Conservation (phyloP, 2,329 filamentous ascomycete genomes). For the Diatrype stigma region DNA sequence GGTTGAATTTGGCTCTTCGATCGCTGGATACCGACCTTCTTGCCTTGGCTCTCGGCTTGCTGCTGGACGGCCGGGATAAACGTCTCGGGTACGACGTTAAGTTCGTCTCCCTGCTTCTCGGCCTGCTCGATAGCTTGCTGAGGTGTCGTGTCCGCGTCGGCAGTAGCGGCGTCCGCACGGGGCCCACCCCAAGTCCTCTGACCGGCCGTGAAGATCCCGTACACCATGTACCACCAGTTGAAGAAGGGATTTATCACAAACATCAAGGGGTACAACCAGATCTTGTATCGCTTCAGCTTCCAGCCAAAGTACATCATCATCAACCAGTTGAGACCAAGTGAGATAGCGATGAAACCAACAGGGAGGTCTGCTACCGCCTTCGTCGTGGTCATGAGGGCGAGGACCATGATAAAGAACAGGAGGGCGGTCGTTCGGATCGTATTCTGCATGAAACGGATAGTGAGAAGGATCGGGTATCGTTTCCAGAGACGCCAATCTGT, state of each 20-base stretch:
- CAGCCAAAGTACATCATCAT: constrained; percentile 95
- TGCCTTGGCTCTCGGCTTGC: constrained; percentile 22
- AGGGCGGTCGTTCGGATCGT: constrained; percentile 92
- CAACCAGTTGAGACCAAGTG: constrained; percentile 86
- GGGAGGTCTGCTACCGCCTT: constrained; percentile 76
- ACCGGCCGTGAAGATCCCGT: constrained; percentile 90
- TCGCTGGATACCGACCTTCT: constrained; percentile 37
- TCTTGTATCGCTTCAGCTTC: constrained; percentile 84
- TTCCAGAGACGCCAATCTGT: constrained; percentile 91
- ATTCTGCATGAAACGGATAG: constrained; percentile 92
- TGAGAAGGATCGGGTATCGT: constrained; percentile 78
- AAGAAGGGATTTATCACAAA: constrained; percentile 94
- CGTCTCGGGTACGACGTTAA: constrained; percentile 84
- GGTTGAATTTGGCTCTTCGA: constrained; percentile 63
- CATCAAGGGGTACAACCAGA: constrained; percentile 93
- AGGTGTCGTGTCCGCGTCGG: constrained; percentile 70
- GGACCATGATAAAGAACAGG: constrained; percentile 88
- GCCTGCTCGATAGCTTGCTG: constrained; percentile 82
- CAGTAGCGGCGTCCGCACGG: constrained; percentile 79
- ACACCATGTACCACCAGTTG: constrained; percentile 98
- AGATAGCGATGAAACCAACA: constrained; percentile 89
- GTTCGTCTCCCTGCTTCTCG: constrained; percentile 73
- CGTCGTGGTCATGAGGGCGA: constrained; percentile 80
- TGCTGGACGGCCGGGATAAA: constrained; percentile 61
- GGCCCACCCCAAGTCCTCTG: constrained; percentile 95